Base-by-base conservation (phyloP, 495 filamentous ascomycete species). In the Daldinia childiae region DNA sequence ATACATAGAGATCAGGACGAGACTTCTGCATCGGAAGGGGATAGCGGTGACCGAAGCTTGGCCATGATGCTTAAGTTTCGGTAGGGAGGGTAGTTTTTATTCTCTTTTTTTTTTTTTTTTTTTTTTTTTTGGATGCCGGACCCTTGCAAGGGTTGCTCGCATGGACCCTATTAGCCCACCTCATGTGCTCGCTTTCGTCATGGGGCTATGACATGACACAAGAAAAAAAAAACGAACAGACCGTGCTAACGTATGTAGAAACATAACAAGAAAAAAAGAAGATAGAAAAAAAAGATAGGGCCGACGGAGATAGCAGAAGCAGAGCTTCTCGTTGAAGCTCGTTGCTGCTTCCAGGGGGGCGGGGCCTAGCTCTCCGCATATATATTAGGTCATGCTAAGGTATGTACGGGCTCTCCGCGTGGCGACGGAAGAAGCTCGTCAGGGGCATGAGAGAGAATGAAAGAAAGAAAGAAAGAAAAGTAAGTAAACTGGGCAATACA, bases 291-390 rank as follows among this genome's bases (percentile, higher is more conserved):
- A 38, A 19, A 39, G 27, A 54, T 72, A 67, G 63, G 63, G 17
- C 69, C 69, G 69, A 67, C 64, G 57, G 58, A 24, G 26, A 65
- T 52, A 9, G 15, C 11, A 34, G 19, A 17, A 5, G 14, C 11
- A 36, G 19, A 24, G 21, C 45, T 57, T 57, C 57, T 26, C 43
- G 36, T 64, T 64, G 58, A 64, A 71, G 58, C 67, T 74, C 38
- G 66, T 70, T 74, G 64, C 71, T 67, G 45, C 62, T 67, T 76
- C 58, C 52, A 72, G 71, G 71, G 70, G 68, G 61, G 62, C 72
- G 74, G 74, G 74, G 66, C 59, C 30, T 74, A 55, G 72, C 62
- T 59, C 62, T 74, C 74, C 74, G 74, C 52, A 62, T 3, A n/a
- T 68, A 67, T 70, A 64, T 73, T 59, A 64, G 67, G 56, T 61